phyloP scores from a whole-genome alignment of 371 early-diverging fungal species.

The Gilbertella persicaria region DNA sequence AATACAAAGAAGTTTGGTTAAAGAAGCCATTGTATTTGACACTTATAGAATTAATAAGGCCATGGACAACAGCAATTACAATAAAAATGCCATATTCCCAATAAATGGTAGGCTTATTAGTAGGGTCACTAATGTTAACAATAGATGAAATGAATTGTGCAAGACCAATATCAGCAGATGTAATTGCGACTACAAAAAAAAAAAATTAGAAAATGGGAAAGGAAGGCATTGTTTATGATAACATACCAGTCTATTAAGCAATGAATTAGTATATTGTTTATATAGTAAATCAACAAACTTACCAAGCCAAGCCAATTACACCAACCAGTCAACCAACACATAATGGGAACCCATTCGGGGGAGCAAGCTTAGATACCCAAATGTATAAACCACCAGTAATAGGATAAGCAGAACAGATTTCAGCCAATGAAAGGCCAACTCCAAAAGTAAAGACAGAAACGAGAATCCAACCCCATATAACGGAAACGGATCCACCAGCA shows the following conservation, averaged over 20 bases:
- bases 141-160: constrained; percentile 53
- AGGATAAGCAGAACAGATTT: constrained; percentile 76
- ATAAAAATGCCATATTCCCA: constrained; percentile 47
- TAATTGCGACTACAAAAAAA: constrained; percentile 38
- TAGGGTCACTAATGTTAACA: constrained; percentile 40
- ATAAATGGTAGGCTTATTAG: constrained; percentile 40
- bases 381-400: constrained; percentile 64
- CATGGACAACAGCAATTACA: constrained; percentile 52
- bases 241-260: constrained; percentile 24
- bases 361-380: constrained; percentile 65
- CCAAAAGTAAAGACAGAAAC: constrained; percentile 66
- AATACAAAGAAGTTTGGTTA: constrained; percentile 59
- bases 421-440: constrained; percentile 71
- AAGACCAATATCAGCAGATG: constrained; percentile 54
- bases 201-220: not conserved
- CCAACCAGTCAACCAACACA: constrained; percentile 61
- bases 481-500: constrained; percentile 70
- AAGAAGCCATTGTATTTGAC: constrained; percentile 55
- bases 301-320: constrained; percentile 64
- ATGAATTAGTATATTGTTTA: not conserved
- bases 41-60: constrained; percentile 58
- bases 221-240: not conserved
- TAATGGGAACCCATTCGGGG: constrained; percentile 58
- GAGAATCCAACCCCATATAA: constrained; percentile 73
- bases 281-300: constrained; percentile 4